Base-by-base conservation (phyloP, 345 rosid genomes). In the Brassica rapa region DNA sequence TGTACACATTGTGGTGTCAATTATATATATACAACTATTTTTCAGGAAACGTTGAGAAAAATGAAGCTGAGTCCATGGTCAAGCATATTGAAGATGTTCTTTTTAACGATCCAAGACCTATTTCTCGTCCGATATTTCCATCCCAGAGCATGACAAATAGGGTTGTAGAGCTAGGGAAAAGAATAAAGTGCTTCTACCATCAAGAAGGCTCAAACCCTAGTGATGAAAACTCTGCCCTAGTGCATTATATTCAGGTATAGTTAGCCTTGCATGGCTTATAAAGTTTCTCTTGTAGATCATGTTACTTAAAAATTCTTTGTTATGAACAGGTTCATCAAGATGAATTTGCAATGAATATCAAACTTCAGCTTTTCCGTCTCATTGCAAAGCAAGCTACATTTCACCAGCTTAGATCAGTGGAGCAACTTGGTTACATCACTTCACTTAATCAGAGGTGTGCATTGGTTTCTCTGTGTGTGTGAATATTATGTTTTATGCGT, bases 181-280 rank as follows among this genome's bases (percentile, higher is more conserved):
- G 93, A 75, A 77, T 46, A 71, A 87, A 73, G 76, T 86, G 84
- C 67, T 77, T 84, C 56, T 92, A 88, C 84, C 83, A 83, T 49
- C 81, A 77, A 56, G 81, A 84, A 66, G 97, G 93, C 78, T 86
- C 88, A 80, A 94, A 92, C 80, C 87, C 91, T 21, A 83, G 66
- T 2, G 90, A 94, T 65, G 94, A 89, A 86, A 94, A 90, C 77
- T 94, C 96, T 68, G 88, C 93, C 29, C 77, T 92, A 21, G 70
- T 94, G 53, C 98, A 90, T 80, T 90, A 94, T 80, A 89, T 92
- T 79, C 98, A 94, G 97, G 97, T 94, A 81, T 72, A 59, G 32
- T 59, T 59, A 59, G 15, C 7, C 32, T 59, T 57, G 6, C 62
- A 57, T 57, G 12, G 9, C 35, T 75, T 43, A 43, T n/a, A 11